Percentiles rank a stretch among this genome's conserved stretches.
phyloP scores from a whole-genome alignment of 192 early-diverging fungal species.

The Podila epigama region DNA sequence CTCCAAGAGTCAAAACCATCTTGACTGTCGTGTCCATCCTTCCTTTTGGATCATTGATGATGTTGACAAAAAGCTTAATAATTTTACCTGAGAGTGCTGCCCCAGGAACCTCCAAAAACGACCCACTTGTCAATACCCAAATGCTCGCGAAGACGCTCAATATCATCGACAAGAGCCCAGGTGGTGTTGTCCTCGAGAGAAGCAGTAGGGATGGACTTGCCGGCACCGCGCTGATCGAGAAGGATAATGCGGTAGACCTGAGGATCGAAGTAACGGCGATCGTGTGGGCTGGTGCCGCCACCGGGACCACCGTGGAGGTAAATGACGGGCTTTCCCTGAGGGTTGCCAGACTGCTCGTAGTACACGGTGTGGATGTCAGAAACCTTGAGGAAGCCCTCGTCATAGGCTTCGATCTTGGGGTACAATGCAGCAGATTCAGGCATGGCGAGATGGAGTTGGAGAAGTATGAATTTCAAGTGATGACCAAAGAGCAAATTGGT shows the following conservation, averaged over 20 bases:
- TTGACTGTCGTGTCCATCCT: no score
- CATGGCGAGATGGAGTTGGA: slow-evolving; percentile 17
- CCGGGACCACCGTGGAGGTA: slow-evolving; percentile 67
- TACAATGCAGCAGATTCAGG: slow-evolving; percentile 41
- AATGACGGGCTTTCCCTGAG: slow-evolving; percentile 59
- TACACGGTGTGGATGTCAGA: slow-evolving; percentile 65
- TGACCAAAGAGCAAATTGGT: no score
- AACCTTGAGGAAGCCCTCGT: slow-evolving; percentile 63
- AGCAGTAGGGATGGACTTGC: slow-evolving; percentile 72
- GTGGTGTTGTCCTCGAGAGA: slow-evolving; percentile 72
- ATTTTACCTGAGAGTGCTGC: slow-evolving; percentile 53
- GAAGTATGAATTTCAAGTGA: no score
- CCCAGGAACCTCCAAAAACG: slow-evolving; percentile 81
- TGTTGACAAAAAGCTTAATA: not conserved
- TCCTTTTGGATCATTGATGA: no score
- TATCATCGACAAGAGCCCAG: slow-evolving; percentile 69
- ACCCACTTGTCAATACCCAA: slow-evolving; percentile 75
- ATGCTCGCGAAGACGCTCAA: slow-evolving; percentile 68
- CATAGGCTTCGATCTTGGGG: slow-evolving; percentile 59
- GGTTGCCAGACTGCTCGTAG: slow-evolving; percentile 72
- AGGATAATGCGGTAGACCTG: slow-evolving; percentile 67
- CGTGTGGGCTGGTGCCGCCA: slow-evolving; percentile 61
- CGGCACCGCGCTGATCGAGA: slow-evolving; percentile 73
- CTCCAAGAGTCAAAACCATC: no score
- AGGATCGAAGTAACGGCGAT: slow-evolving; percentile 63